A percentile compares a stretch with the other conserved stretches of the same genome.
phyloP scores from a whole-genome alignment of 768 basidiomycete species.

The Pisolithus albus region DNA sequence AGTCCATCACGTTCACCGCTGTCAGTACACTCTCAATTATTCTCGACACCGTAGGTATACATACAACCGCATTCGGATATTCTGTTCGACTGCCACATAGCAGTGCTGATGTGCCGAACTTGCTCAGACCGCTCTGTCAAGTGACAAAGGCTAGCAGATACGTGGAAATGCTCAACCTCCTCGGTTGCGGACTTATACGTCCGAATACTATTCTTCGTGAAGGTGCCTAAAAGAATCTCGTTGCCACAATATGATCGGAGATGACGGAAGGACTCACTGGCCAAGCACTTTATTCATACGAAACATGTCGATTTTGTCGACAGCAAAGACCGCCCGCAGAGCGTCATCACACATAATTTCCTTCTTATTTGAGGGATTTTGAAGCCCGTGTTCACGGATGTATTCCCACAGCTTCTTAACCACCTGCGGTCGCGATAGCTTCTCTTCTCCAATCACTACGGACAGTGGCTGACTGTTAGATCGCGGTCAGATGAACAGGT shows the following conservation, averaged over 20 bases:
- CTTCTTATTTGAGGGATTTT: conserved; percentile 77
- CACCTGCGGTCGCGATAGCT: conserved; percentile 79
- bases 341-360: conserved; percentile 80
- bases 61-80: too few relatives aligned
- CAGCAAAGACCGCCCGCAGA: conserved; percentile 68
- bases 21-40: neutral
- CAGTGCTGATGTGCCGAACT: too few relatives aligned
- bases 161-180: too few relatives aligned
- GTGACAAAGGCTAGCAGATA: neutral
- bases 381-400: conserved; percentile 73
- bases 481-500: conserved; percentile 4
- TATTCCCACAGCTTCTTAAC: conserved; percentile 89
- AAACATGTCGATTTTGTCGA: conserved; percentile 88
- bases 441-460: conserved; percentile 56
- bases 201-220: conserved; percentile 19
- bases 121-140: neutral
- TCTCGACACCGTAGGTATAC: neutral
- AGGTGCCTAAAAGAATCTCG: conserved; percentile 19
- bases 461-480: conserved; percentile 61
- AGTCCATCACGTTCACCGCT: neutral
- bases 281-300: conserved; percentile 89
- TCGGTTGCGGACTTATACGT: neutral
- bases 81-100: too few relatives aligned
- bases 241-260: neutral
- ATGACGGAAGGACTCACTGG: conserved; percentile 39